Evolutionary conservation across 1,284 basidiomycete species (phyloP).

Genomic region (Vanrija pseudolonga): DNA sequence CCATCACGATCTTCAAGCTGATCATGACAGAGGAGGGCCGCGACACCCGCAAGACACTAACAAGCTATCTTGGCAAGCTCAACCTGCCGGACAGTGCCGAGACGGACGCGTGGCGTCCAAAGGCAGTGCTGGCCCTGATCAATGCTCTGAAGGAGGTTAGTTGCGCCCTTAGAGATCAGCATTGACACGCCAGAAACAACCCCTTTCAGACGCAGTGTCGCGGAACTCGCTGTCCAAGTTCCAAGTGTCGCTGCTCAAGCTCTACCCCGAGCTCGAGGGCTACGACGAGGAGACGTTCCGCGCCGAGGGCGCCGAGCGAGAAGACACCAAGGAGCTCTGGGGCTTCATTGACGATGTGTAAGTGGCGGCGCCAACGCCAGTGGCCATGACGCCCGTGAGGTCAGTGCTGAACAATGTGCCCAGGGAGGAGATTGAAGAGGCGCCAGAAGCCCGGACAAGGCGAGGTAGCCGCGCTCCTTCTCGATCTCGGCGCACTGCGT

Average conservation of each 20-base stretch:
- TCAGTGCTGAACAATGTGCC: not conserved
- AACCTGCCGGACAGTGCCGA: constrained; percentile 61
- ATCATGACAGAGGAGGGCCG: constrained; percentile 43
- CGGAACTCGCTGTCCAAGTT: constrained; percentile 70
- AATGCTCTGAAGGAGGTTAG: constrained; percentile 61
- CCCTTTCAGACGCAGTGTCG: constrained; percentile 64
- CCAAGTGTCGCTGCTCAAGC: constrained; percentile 58
- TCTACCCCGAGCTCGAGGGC: constrained; percentile 59
- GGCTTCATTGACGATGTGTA: constrained; percentile 47
- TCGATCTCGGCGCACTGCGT: constrained; percentile 1
- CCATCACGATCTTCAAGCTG: constrained; percentile 65
- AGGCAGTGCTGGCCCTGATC: constrained; percentile 62
- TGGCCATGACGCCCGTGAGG: not conserved
- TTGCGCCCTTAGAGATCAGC: not conserved
- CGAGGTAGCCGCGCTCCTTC: constrained; percentile 8
- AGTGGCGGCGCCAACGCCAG: constrained; percentile 24
- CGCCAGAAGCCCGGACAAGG: constrained; percentile 2
- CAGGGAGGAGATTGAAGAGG: constrained; percentile 9
- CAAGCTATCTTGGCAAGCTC: constrained; percentile 73
- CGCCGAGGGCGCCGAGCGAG: constrained; percentile 23
- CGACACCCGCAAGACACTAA: constrained; percentile 75
- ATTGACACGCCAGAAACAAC: constrained; percentile 60
- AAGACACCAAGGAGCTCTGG: constrained; percentile 30
- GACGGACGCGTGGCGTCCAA: constrained; percentile 60
- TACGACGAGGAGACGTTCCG: constrained; percentile 63